Base-by-base conservation (phyloP, 2,329 filamentous ascomycete genomes). In the Cladosporium velox region DNA sequence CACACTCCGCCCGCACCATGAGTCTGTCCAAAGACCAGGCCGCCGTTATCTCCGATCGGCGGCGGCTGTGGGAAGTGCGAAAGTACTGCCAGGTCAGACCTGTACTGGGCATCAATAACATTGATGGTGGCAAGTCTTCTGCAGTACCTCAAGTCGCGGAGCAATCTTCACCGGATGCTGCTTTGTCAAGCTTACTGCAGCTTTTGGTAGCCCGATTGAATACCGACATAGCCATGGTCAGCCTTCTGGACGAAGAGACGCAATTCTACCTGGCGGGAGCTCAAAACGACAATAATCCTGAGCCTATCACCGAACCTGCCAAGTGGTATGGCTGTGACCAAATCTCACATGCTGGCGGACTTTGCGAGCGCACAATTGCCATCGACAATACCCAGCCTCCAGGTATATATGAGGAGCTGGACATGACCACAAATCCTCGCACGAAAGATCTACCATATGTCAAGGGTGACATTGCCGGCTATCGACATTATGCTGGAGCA, bases 271-370 rank as follows among this genome's bases (percentile, higher is more conserved):
- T 59, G 10, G 34, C 57, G 11, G 57, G 57, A 30, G 57, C 57
- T 4, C 12, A 15, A 6, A 59, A 59, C 8, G 35, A 30, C 1
- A 3, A 8, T 10, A n/a, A n/a, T n/a, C n/a, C n/a, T n/a, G 15
- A 59, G 24, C 11, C 18, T n/a, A 6, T 15, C 4, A 26, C 21
- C 2, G 18, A 35, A 3, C 10, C 18, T 26, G 21, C 32, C 4
- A 18, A 21, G 12, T 59, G 61, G 65, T 65, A 30, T 59, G 65
- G 65, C 12, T 67, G 65, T 38, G 65, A 67, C 21, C 18, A 18
- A 6, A 30, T 67, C 26, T 26, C n/a, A 11, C 61, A 24, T 24
- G 1, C 24, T 24, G 24, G 24, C 2, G 24, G 24, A 24, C 24
- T 24, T 24, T 24, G 24, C 24, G 24, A 24, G 24, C 24, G 24